A percentile compares a stretch with the other conserved stretches of the same genome.
These are phyloP conservation scores for Thamnidium elegans DNA, from an alignment of 192 early-diverging fungal genomes.

Conservation along the genomic window DNA sequence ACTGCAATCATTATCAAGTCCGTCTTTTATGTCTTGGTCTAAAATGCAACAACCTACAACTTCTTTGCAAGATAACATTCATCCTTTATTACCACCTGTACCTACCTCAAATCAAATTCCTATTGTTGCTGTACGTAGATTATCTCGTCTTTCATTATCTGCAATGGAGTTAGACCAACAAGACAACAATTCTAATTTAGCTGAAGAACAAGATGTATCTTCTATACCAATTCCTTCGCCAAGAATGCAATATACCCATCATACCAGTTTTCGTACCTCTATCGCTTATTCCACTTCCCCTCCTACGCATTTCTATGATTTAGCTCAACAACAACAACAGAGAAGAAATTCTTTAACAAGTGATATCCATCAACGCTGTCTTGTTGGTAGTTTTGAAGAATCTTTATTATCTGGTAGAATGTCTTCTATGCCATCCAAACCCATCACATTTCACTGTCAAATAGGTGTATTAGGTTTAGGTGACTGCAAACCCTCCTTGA, in stretches of 20 bases:
- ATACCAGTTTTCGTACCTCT: slow-evolving; percentile 5
- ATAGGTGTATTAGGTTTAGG: slow-evolving; percentile 68
- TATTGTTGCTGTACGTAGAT: slow-evolving; percentile 11
- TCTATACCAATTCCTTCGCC: slow-evolving; percentile 23
- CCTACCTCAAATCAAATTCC: background rate
- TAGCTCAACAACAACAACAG: slow-evolving; percentile 20
- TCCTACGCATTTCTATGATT: slow-evolving; percentile 7
- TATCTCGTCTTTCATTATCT: slow-evolving; percentile 30
- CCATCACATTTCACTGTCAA: slow-evolving; percentile 66
- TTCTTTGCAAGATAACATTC: background rate
- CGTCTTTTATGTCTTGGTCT: too few relatives aligned
- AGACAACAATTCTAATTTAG: background rate
- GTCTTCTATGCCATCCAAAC: slow-evolving; percentile 72
- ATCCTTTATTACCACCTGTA: background rate
- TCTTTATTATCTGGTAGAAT: slow-evolving; percentile 74
- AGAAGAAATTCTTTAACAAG: slow-evolving; percentile 27
- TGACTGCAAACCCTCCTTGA: slow-evolving; percentile 49
- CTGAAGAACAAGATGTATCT: background rate
- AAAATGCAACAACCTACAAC: too few relatives aligned
- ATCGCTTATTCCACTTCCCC: slow-evolving; percentile 28
- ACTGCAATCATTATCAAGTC: too few relatives aligned
- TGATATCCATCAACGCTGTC: slow-evolving; percentile 21
- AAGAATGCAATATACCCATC: slow-evolving; percentile 35
- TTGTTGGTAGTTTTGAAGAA: slow-evolving; percentile 61
- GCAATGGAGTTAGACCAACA: slow-evolving; percentile 24